phyloP scores from a whole-genome alignment of 768 basidiomycete genomes.

The Tulasnella sp. region DNA sequence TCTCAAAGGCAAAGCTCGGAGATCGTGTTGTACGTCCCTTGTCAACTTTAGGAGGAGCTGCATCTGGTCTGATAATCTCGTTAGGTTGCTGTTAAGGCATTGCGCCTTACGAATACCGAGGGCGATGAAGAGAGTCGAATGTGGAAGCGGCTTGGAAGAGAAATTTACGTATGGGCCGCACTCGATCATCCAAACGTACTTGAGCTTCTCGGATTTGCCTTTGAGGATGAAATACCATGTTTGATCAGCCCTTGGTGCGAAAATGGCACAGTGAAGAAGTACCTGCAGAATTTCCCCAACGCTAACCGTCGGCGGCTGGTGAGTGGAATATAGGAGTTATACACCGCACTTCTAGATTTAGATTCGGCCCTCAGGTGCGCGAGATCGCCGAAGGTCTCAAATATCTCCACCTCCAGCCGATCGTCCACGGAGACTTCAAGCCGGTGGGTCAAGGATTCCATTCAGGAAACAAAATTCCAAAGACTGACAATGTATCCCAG shows the following conservation, averaged over 20 bases:
- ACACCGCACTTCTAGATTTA: not conserved
- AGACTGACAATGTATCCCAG: not conserved
- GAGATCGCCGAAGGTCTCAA: not conserved
- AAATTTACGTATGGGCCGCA: not conserved
- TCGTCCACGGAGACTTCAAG: conserved; percentile 31
- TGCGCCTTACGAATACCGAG: no score
- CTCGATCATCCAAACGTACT: not conserved
- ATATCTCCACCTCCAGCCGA: not conserved
- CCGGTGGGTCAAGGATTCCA: conserved; percentile 23
- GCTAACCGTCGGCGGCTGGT: conserved; percentile 49
- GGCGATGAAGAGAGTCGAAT: no score
- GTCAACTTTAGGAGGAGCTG: not conserved
- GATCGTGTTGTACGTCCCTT: no score
- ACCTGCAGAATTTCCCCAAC: conserved; percentile 44
- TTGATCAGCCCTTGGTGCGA: conserved; percentile 59
- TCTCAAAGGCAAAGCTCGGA: no score
- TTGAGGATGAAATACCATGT: conserved; percentile 35
- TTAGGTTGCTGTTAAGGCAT: not conserved
- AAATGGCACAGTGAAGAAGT: conserved; percentile 52
- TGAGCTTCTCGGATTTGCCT: not conserved
- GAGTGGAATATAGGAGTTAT: conserved; percentile 21
- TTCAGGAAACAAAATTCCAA: not conserved
- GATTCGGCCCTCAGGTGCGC: conserved; percentile 17
- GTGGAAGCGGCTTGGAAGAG: not conserved
- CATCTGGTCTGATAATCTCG: not conserved